Evolutionary conservation across 2,329 filamentous ascomycete species (phyloP).

Genomic region (Alternaria burnsii): DNA sequence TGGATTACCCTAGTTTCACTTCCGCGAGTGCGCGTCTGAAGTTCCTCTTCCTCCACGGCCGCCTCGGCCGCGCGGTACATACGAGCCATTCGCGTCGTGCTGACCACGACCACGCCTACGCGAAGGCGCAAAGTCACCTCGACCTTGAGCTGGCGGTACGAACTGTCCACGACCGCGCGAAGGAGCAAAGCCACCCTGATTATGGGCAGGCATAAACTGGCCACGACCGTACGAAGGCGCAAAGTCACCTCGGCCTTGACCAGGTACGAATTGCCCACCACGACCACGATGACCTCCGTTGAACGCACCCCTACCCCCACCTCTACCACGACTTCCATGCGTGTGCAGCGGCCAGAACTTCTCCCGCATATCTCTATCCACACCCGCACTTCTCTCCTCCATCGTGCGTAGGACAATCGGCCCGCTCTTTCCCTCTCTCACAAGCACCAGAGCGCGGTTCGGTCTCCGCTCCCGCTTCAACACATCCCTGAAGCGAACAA

Average conservation of each 20-base stretch:
- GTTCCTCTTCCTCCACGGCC: background rate
- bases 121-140: background rate
- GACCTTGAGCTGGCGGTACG: background rate
- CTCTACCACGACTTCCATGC: background rate
- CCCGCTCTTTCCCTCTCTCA: slow-evolving; percentile 27
- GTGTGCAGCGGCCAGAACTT: slow-evolving; percentile 23
- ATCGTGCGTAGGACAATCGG: slow-evolving; percentile 28
- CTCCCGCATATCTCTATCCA: slow-evolving; percentile 23
- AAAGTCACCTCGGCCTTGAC: background rate
- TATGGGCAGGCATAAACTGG: background rate
- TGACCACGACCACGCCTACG: background rate
- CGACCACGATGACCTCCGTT: slow-evolving; percentile 1
- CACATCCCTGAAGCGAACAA: slow-evolving; percentile 20
- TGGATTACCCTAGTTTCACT: background rate
- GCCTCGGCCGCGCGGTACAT: background rate
- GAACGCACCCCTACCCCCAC: slow-evolving; percentile 5
- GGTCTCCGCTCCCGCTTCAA: slow-evolving; percentile 26
- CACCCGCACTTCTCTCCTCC: slow-evolving; percentile 18
- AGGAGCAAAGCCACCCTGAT: background rate
- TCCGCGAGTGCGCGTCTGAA: background rate
- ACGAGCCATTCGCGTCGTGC: background rate
- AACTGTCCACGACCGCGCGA: background rate
- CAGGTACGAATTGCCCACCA: background rate
- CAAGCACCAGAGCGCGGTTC: slow-evolving; percentile 22
- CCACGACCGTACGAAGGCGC: background rate